Base-by-base conservation (phyloP, 2,329 filamentous ascomycete species). In the Diaporthe batatas region DNA sequence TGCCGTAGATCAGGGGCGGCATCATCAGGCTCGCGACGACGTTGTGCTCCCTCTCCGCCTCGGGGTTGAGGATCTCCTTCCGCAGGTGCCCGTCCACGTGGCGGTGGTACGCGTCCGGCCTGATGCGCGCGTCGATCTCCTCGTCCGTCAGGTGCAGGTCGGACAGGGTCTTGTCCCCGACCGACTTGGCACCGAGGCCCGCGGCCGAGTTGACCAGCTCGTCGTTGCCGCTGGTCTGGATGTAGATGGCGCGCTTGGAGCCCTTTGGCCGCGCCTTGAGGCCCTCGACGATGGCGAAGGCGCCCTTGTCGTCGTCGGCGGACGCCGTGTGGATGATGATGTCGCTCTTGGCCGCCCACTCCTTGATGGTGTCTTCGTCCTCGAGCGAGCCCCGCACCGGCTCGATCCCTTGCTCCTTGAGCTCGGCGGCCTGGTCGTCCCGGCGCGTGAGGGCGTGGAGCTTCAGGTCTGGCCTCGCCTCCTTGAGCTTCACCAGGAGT, bases 161-260 rank as follows among this genome's bases (percentile, higher is more conserved):
- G n/a, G 73, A 74, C 12, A 74, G 14, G 16, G 73, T 73, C 67
- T 64, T 70, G 36, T 71, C 73, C 59, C 44, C 71, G 29, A 68
- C 57, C 6, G 71, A 51, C 25, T 55, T 70, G 0, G 53, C 14
- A 1, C 54, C 39, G 7, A 74, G 10, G 11, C 73, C 73, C 32
- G 16, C 18, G 1, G 73, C 68, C 1, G 73, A 74, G 36, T 53
- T 57, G 36, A 34, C 71, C 23, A 74, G 71, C 73, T 74, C 73
- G 34, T 74, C 73, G 49, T 74, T 74, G 59, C 73, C 73, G 71
- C 71, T 74, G n/a, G 68, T 70, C 59, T 74, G 73, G 53, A 74
- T 74, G 59, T 74, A 74, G 67, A 74, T 73, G 54, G 71, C 73
- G 6, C 73, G 73, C 23, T 51, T 70, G 18, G 73, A 53, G 1